Conservation (phyloP, 495 filamentous ascomycete species). For the Haplographium delicatum region DNA sequence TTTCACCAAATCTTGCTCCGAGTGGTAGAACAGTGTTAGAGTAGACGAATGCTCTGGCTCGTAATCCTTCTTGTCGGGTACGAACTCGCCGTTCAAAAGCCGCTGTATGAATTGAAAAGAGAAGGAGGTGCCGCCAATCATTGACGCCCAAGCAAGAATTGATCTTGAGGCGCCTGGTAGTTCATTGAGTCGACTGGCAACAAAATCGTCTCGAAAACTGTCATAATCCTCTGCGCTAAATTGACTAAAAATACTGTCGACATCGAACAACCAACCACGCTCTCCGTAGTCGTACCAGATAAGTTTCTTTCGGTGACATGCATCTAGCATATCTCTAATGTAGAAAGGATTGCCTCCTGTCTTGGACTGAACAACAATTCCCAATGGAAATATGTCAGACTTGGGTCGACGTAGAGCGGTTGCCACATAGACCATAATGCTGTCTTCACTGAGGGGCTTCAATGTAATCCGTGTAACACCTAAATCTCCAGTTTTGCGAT, state of each 20-base stretch:
- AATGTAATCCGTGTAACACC: conserved; percentile 60
- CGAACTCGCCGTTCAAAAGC: conserved; percentile 62
- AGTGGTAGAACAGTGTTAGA: conserved; percentile 8
- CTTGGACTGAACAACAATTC: conserved; percentile 74
- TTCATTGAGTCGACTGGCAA: conserved; percentile 69
- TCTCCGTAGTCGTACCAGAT: conserved; percentile 83
- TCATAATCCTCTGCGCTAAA: conserved; percentile 72
- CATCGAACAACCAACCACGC: conserved; percentile 69
- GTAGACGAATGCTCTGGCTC: no score
- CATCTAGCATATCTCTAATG: conserved; percentile 79
- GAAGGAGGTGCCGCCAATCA: conserved; percentile 74
- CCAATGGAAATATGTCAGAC: conserved; percentile 56
- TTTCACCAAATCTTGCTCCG: conserved; percentile 55
- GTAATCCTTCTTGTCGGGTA: conserved; percentile 46
- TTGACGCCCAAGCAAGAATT: conserved; percentile 75
- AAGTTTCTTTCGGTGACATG: conserved; percentile 75
- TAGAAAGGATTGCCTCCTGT: conserved; percentile 80
- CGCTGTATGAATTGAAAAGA: conserved; percentile 72
- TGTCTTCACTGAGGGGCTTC: conserved; percentile 61
- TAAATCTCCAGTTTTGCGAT: conserved; percentile 12
- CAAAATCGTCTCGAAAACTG: conserved; percentile 70
- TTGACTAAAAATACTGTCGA: conserved; percentile 77
- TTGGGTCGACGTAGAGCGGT: conserved; percentile 58
- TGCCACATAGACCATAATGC: conserved; percentile 70
- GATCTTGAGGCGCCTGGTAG: conserved; percentile 62